Evolutionary conservation across 192 early-diverging fungal genomes (phyloP), one percentile per base, ranked within the genome.

Genomic region (Umbelopsis isabellina): DNA sequence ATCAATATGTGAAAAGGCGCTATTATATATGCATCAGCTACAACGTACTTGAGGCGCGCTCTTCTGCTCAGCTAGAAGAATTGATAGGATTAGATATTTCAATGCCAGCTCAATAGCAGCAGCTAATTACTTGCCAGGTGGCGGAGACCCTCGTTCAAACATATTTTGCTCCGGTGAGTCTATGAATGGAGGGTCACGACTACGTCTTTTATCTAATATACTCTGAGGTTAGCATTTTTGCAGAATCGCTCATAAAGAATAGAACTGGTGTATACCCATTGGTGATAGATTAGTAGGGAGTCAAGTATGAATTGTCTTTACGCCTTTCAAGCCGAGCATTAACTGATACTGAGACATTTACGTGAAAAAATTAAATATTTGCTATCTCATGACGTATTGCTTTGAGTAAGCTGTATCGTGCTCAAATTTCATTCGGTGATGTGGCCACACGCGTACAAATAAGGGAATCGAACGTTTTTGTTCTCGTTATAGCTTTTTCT

Each of bases 361-460:
- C 1, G 2, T 41, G 6, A 10, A 9, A 4, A 9, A 41, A 41
- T 41, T 41, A 41, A 41, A 41, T 41, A 0, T 6, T 6, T 6
- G 0, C 10, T 0, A 41, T 6, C 37, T 9, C 37, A 52, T 52
- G 51, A 52, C 51, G 51, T 61, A 35, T 16, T 16, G 55, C 16
- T 58, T 18, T 2, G 7, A 35, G 21, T 41, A 41, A 41, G 48
- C 48, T 21, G 12, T 20, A 61, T 61, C 55, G 55, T 61, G 55
- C 55, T 61, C 55, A 61, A 61, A 35, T 61, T 25, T 61, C 55
- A 61, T 61, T 61, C 33, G 55, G 30, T 25, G 25, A 35, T 27
- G 55, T n/a, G 27, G 27, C 15, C 55, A 25, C 55, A 33, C 27
- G 55, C 23, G 52, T 15, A 25, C 51, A 25, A 52, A 52, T 52